Evolutionary conservation across 2,329 filamentous ascomycete species (phyloP), one percentile per base, ranked within the genome.

Genomic region (Colletotrichum liriopes): DNA sequence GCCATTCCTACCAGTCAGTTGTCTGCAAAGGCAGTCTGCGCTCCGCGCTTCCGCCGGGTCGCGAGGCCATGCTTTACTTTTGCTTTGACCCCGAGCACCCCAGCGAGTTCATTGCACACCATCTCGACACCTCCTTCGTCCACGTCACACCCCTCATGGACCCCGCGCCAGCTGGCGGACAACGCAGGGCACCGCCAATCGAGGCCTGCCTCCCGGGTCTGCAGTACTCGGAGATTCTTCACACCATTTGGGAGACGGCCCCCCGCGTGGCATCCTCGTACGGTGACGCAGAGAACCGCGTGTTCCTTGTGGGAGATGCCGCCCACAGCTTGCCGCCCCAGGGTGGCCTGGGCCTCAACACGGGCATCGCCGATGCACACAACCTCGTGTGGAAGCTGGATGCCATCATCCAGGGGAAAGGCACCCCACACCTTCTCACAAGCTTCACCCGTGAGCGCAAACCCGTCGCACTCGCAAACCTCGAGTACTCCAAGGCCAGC

Each of bases 271-370:
- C 64, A 37, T 61, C 49, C 32, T 67, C 68, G 18, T 71, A 67
- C 7, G 56, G 49, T 14, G 56, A 71, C 16, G 11, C 32, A 81
- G 14, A 84, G 83, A 59, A 77, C 75, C 56, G 64, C 18, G 55
- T 71, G 32, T 71, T 71, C n/a, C 79, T 90, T 0, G 87, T 86
- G 8, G 89, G 89, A 3, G 89, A 91, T 67, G 87, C 88, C 0
- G 87, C 87, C 0, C 88, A 91, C 66, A 87, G 88, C 3, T 87
- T 90, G 69, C 87, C 83, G 1, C 86, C 87, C 45, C 87, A 88
- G 11, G 88, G 88, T 0, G 89, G 88, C 0, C 88, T 90, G 73
- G 89, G 89, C 0, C 83, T 90, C 75, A 91, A 91, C 74, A 90
- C 88, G 0, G 88, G 89, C 4, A 84, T 90, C 41, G 85, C 86